Evolutionary conservation across 768 basidiomycete genomes (phyloP).

Genomic region (Leccinum sublutescens): DNA sequence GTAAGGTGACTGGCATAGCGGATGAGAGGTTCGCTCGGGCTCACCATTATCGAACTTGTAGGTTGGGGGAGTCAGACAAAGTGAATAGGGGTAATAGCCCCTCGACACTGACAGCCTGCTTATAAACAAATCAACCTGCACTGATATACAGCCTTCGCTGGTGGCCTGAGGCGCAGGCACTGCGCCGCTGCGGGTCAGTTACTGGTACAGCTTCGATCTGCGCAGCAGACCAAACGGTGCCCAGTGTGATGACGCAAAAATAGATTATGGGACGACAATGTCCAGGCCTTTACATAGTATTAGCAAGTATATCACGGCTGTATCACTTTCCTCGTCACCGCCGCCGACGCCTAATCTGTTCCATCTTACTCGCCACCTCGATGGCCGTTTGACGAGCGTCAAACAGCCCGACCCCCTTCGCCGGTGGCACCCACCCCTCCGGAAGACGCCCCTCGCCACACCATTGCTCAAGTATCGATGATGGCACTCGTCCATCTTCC

Average conservation of each 20-base stretch:
- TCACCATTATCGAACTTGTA: conserved; percentile 23
- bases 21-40: background rate
- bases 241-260: background rate
- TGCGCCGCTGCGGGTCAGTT: conserved; percentile 13
- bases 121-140: conserved; percentile 9
- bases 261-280: background rate
- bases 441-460: conserved; percentile 60
- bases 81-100: conserved; percentile 14
- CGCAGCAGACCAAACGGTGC: background rate
- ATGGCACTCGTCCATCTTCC: conserved; percentile 33
- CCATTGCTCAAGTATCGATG: conserved; percentile 44
- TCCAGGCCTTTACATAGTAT: background rate
- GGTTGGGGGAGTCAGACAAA: background rate
- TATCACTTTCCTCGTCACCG: background rate
- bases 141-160: background rate
- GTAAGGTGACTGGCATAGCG: background rate
- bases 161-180: background rate
- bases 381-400: conserved; percentile 27
- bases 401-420: conserved; percentile 26
- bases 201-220: background rate
- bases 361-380: conserved; percentile 31
- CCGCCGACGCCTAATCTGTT: conserved; percentile 14
- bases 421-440: conserved; percentile 49
- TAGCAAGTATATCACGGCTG: background rate
- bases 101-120: background rate